Base-by-base conservation (phyloP, 345 rosid species). In the Hirschfeldia incana region DNA sequence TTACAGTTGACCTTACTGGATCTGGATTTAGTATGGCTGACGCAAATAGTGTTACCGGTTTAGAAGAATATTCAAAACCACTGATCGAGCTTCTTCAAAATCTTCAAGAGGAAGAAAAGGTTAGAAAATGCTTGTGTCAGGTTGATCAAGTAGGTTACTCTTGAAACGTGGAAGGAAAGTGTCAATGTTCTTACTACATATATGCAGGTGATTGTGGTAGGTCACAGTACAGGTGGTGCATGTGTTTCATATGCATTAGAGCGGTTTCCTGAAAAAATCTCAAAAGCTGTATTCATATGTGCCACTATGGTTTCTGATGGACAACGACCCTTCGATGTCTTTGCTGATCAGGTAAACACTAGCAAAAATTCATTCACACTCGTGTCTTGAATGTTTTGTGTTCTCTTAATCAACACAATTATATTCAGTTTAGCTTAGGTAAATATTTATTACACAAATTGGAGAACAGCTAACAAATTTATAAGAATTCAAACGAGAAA, bases 151-250 rank as follows among this genome's bases (percentile, higher is more conserved):
- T 16, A 13, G 37, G 57, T 67, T 60, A 37, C 29, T 29, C 29
- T 58, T 30, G 36, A 21, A 21, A 21, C 21, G 21, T 21, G 21
- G 21, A 21, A 21, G 21, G 21, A 21, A 21, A 21, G 21, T 21
- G 21, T 21, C 21, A 21, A 21, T 21, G 21, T 21, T 21, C 21
- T 21, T 21, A 21, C 21, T 21, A 21, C 21, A 21, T 21, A 21
- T 21, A 1, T 21, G 72, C 86, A 94, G 97, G 97, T 92, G 63
- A 87, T 90, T 83, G 72, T 92, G 86, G 94, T 92, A 4, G 92
- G 97, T 78, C 98, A 94, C 71, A 89, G 97, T 78, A 85, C 83
- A 62, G 97, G 97, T 75, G 97, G 94, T 66, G 98, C 97, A 9
- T 87, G 97, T 32, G 63, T 91, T 81, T 94, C 97, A 8, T 85